Evolutionary conservation across 2,329 filamentous ascomycete species (phyloP).

Genomic region (Truncatella angustata): DNA sequence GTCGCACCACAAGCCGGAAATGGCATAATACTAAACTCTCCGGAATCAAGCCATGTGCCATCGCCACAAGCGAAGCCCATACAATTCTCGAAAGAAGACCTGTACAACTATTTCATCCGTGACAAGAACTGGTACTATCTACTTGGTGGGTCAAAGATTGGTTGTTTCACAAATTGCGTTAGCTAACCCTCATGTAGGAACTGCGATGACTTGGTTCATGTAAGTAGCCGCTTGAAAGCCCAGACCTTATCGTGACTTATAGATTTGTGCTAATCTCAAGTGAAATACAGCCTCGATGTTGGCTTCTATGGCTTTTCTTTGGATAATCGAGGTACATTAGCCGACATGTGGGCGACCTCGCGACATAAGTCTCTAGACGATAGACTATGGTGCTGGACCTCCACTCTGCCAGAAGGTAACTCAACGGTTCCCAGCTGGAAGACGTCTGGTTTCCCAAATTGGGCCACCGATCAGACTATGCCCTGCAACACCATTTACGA

Average conservation of each 20-base stretch:
- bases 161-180: not conserved
- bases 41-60: constrained; percentile 18
- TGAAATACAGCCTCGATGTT: constrained; percentile 43
- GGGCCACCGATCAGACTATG: constrained; percentile 47
- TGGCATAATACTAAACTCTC: constrained; percentile 32
- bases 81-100: constrained; percentile 47
- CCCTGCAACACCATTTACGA: constrained; percentile 53
- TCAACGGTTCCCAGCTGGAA: constrained; percentile 44
- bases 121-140: constrained; percentile 46
- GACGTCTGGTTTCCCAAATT: constrained; percentile 40
- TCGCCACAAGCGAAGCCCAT: constrained; percentile 36
- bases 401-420: constrained; percentile 38
- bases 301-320: constrained; percentile 56
- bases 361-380: constrained; percentile 31
- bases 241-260: constrained; percentile 16
- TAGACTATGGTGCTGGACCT: constrained; percentile 46
- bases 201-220: constrained; percentile 15
- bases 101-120: constrained; percentile 49
- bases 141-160: constrained; percentile 23
- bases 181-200: constrained; percentile 10
- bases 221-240: constrained; percentile 10
- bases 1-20: constrained; percentile 35
- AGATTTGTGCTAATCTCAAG: no score
- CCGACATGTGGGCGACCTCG: constrained; percentile 41
- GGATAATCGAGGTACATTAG: constrained; percentile 41